A percentile compares a stretch with the other conserved stretches of the same genome.
Evolutionary conservation across 352 stramenopile genomes (phyloP).

Genomic region (Aphanomyces astaci): DNA sequence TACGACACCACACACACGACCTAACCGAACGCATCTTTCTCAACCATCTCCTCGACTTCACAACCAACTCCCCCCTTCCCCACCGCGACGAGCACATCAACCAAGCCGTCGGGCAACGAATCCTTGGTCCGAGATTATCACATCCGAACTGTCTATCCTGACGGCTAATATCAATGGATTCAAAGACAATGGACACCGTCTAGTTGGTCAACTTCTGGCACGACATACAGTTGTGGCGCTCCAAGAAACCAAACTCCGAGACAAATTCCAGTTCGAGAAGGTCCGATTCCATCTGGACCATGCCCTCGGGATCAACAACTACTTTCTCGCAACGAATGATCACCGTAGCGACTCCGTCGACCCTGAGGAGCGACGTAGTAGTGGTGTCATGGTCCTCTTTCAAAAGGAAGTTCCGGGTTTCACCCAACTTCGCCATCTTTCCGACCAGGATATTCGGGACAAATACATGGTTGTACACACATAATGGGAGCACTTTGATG

Average conservation of each 20-base stretch:
- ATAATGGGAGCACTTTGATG: background rate
- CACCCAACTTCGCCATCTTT: background rate
- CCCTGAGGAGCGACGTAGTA: background rate
- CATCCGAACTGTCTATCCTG: background rate
- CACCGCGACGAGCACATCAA: too few relatives aligned
- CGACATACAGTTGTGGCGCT: background rate
- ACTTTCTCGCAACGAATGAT: background rate
- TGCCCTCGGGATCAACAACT: background rate
- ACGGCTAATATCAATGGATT: constrained; percentile 1
- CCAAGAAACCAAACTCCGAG: background rate
- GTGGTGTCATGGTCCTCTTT: constrained; percentile 7
- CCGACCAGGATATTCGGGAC: background rate
- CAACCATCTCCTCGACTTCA: too few relatives aligned
- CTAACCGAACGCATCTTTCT: too few relatives aligned
- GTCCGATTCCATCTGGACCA: background rate
- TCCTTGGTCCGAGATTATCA: too few relatives aligned
- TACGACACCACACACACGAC: too few relatives aligned
- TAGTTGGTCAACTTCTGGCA: background rate
- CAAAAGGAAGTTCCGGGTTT: background rate
- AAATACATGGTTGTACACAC: constrained; percentile 1
- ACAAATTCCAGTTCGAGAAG: background rate
- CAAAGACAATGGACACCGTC: background rate
- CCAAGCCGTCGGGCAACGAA: too few relatives aligned
- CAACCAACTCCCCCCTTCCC: too few relatives aligned
- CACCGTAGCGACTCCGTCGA: background rate